Percentiles rank a stretch among this genome's conserved stretches.
Evolutionary conservation across 2,329 filamentous ascomycete species (phyloP).

Genomic region (Ophiosphaerella korrae): DNA sequence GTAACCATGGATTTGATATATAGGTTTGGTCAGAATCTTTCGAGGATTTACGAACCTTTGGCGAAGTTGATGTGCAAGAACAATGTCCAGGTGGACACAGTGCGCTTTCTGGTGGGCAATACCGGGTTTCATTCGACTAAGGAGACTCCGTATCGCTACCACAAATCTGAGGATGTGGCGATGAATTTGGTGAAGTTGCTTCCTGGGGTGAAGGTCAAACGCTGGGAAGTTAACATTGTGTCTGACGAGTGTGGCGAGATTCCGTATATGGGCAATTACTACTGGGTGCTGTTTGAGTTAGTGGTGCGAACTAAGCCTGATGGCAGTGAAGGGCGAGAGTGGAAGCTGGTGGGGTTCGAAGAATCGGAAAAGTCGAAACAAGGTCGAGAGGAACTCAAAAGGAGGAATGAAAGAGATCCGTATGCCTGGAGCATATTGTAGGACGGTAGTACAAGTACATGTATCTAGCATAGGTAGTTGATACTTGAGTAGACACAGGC

Average conservation of each 20-base stretch:
- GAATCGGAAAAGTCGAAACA: not conserved
- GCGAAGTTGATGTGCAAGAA: too few species aligned
- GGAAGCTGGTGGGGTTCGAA: not conserved
- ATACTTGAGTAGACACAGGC: slow-evolving; percentile 15
- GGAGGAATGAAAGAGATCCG: not conserved
- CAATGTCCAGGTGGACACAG: too few species aligned
- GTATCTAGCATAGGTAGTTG: not conserved
- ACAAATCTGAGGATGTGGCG: too few species aligned
- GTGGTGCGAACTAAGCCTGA: not conserved
- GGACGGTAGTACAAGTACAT: not conserved
- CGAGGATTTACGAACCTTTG: too few species aligned
- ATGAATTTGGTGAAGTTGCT: not conserved
- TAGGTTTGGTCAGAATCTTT: too few species aligned
- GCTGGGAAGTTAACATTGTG: not conserved
- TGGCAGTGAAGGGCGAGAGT: not conserved
- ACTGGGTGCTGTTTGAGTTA: not conserved
- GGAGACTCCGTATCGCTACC: too few species aligned
- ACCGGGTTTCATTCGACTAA: too few species aligned
- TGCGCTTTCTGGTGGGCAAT: too few species aligned
- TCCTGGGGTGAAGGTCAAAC: not conserved
- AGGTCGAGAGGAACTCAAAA: too few species aligned
- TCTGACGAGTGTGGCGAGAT: too few species aligned
- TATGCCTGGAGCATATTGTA: not conserved
- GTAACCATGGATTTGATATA: too few species aligned
- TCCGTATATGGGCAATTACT: too few species aligned